Percentiles rank a stretch among this genome's conserved stretches.
Conservation (phyloP, 495 filamentous ascomycete genomes). For the Friedmanniomyces endolithicus region DNA sequence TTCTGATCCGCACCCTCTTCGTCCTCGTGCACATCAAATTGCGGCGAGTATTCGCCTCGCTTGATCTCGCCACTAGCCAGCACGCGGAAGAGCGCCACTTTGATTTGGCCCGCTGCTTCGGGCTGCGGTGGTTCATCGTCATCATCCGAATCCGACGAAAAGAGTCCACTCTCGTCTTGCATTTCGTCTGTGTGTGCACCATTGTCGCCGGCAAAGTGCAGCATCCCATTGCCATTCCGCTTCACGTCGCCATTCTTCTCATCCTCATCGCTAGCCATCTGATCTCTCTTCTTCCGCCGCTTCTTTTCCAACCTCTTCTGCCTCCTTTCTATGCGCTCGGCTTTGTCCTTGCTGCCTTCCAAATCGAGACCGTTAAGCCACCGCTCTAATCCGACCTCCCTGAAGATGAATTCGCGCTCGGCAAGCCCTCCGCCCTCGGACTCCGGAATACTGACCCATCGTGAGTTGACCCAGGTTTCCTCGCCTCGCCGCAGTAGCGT, state of each 20-base stretch:
- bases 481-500: constrained; percentile 85
- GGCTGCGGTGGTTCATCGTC: constrained; percentile 75
- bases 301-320: constrained; percentile 81
- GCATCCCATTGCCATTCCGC: constrained; percentile 43
- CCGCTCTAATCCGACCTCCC: constrained; percentile 87
- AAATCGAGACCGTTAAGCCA: constrained; percentile 94
- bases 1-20: constrained; percentile 44
- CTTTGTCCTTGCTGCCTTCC: constrained; percentile 61
- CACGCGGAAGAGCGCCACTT: constrained; percentile 91
- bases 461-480: constrained; percentile 97
- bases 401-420: constrained; percentile 93
- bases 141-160: constrained; percentile 54
- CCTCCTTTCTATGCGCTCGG: constrained; percentile 77
- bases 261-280: constrained; percentile 26
- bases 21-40: constrained; percentile 94
- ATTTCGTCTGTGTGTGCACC: constrained; percentile 60
- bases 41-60: constrained; percentile 91
- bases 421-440: constrained; percentile 87
- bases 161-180: constrained; percentile 56
- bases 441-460: constrained; percentile 89
- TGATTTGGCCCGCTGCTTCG: constrained; percentile 94
- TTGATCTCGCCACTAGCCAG: constrained; percentile 94
- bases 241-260: constrained; percentile 38
- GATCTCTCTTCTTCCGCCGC: constrained; percentile 46
- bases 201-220: constrained; percentile 65